Conservation (phyloP, 768 basidiomycete genomes). For the Termitomyces titanicus region DNA sequence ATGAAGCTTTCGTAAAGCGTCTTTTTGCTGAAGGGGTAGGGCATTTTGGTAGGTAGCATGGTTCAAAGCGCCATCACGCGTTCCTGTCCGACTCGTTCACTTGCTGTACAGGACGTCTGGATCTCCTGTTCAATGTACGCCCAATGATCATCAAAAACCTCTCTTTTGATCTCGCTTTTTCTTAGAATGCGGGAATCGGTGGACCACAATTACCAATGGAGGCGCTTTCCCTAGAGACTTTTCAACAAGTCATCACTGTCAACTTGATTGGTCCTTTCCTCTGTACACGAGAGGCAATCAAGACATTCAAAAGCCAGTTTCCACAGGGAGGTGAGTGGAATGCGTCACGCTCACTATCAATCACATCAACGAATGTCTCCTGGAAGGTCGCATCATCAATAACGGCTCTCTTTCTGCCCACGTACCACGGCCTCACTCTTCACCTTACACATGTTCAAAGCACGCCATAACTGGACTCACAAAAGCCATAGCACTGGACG, state of each 20-base stretch:
- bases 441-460: conserved; percentile 74
- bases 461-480: conserved; percentile 79
- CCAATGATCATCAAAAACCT: neutral
- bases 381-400: conserved; percentile 73
- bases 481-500: conserved; percentile 74
- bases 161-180: neutral
- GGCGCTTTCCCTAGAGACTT: conserved; percentile 54
- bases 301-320: conserved; percentile 65
- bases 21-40: conserved; percentile 54
- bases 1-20: conserved; percentile 56
- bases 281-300: conserved; percentile 74
- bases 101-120: conserved; percentile 48
- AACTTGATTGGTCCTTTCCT: conserved; percentile 75
- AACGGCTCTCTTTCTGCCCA: conserved; percentile 80
- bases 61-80: neutral
- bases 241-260: conserved; percentile 62
- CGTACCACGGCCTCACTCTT: conserved; percentile 59
- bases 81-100: neutral
- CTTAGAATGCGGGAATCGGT: conserved; percentile 72
- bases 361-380: neutral
- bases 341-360: neutral
- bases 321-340: conserved; percentile 61
- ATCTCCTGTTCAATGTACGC: conserved; percentile 75
- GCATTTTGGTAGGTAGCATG: conserved; percentile 47
- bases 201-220: conserved; percentile 51